phyloP scores from a whole-genome alignment of 345 rosid genomes.

The Citrus unshiu region DNA sequence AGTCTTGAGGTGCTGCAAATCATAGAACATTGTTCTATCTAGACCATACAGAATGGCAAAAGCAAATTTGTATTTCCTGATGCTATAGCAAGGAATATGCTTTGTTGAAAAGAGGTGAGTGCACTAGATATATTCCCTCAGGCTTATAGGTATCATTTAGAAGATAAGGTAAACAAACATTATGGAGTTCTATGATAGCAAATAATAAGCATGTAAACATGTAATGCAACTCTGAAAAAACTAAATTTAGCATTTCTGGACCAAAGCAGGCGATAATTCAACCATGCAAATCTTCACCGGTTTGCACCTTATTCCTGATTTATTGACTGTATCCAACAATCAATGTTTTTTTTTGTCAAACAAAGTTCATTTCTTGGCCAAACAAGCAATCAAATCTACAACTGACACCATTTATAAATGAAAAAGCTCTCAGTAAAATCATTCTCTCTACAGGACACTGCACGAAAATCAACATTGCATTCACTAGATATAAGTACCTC shows the following conservation, averaged over 20 bases:
- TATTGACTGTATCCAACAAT: neutral
- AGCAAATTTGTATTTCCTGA: neutral
- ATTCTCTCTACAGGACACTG: neutral
- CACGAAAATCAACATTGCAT: neutral
- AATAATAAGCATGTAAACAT: neutral
- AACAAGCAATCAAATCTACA: neutral
- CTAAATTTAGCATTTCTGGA: no score
- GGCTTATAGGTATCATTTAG: neutral
- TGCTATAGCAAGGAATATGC: neutral
- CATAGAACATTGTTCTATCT: neutral
- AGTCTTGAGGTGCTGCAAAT: neutral
- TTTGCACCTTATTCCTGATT: neutral
- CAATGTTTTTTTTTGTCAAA: neutral
- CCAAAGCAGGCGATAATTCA: neutral
- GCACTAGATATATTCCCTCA: neutral
- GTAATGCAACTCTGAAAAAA: neutral
- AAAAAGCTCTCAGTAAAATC: neutral
- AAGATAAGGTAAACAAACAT: neutral
- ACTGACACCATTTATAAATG: neutral
- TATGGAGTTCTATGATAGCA: neutral
- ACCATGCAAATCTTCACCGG: neutral
- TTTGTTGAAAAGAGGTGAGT: neutral
- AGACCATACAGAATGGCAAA: neutral
- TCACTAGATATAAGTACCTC: neutral
- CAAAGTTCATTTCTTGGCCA: neutral